These are phyloP conservation scores for Phascolomyces articulosus DNA, from an alignment of 371 early-diverging fungal species.

Conservation along the genomic window DNA sequence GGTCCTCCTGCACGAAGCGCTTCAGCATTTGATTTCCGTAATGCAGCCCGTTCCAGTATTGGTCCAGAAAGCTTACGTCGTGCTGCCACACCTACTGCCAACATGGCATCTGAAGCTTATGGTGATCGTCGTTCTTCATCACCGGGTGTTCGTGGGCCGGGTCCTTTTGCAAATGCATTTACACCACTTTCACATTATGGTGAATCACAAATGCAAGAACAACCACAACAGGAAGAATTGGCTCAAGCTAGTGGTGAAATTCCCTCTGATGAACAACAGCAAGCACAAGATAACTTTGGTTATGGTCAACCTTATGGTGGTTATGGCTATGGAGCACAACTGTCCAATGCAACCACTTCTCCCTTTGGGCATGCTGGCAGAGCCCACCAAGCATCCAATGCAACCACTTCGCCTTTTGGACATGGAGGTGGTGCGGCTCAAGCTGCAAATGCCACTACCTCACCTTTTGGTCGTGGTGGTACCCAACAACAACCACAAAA, in stretches of 20 bases:
- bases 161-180: constrained; percentile 15
- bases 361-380: constrained; percentile 22
- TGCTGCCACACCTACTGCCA: constrained; percentile 27
- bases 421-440: neutral
- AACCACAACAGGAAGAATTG: constrained; percentile 6
- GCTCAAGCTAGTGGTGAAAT: neutral
- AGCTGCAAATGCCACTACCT: constrained; percentile 23
- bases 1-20: constrained; percentile 32
- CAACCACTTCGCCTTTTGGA: constrained; percentile 36
- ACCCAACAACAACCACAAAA: no score
- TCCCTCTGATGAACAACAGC: neutral
- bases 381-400: constrained; percentile 11
- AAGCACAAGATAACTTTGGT: constrained; percentile 9
- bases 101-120: constrained; percentile 20
- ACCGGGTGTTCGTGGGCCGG: constrained; percentile 15
- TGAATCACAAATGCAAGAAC: neutral
- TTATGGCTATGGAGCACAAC: constrained; percentile 23
- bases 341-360: constrained; percentile 32
- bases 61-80: constrained; percentile 25
- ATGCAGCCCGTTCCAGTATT: constrained; percentile 14
- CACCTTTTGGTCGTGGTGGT: constrained; percentile 43
- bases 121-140: constrained; percentile 13
- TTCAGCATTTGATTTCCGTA: constrained; percentile 32
- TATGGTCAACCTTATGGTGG: constrained; percentile 24
- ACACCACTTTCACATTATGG: constrained; percentile 16